phyloP scores from a whole-genome alignment of 1,284 basidiomycete species.

The Hemileia vastatrix region DNA sequence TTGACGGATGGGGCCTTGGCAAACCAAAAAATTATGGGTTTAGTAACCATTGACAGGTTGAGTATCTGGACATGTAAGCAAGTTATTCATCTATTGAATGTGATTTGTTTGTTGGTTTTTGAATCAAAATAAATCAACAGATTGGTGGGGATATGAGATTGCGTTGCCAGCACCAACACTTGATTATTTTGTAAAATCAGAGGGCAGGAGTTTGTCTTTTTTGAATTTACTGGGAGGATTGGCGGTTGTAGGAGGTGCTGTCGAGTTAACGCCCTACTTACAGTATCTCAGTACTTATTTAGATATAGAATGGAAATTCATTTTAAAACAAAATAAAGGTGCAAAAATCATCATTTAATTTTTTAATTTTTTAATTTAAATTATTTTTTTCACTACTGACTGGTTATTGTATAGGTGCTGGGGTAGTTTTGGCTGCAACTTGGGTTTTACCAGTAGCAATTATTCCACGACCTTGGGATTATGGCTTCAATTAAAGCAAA shows the following conservation, averaged over 20 bases:
- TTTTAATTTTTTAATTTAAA: not conserved
- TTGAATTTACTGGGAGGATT: constrained; percentile 32
- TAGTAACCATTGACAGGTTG: constrained; percentile 10
- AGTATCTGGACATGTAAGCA: constrained; percentile 14
- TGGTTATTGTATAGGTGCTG: constrained; percentile 15
- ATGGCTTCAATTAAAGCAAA: too few species aligned
- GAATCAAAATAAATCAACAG: not conserved
- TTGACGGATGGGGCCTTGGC: constrained; percentile 1
- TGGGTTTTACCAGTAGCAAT: constrained; percentile 28
- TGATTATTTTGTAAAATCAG: constrained; percentile 15
- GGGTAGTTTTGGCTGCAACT: constrained; percentile 38
- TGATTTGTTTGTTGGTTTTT: not conserved
- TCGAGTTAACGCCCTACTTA: constrained; percentile 31
- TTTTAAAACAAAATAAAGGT: constrained; percentile 28
- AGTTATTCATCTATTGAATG: not conserved
- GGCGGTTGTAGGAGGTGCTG: constrained; percentile 27
- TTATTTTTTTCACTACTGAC: not conserved
- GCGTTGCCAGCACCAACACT: constrained; percentile 28
- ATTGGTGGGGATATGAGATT: constrained; percentile 38
- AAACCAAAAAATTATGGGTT: constrained; percentile 9
- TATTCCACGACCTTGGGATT: constrained; percentile 18
- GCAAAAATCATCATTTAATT: not conserved
- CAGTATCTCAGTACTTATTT: constrained; percentile 29
- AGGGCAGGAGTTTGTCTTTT: constrained; percentile 26
- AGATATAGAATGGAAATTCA: constrained; percentile 34